A percentile compares a stretch with the other conserved stretches of the same genome.
Conservation (phyloP, 345 rosid species). For the Hirschfeldia incana region DNA sequence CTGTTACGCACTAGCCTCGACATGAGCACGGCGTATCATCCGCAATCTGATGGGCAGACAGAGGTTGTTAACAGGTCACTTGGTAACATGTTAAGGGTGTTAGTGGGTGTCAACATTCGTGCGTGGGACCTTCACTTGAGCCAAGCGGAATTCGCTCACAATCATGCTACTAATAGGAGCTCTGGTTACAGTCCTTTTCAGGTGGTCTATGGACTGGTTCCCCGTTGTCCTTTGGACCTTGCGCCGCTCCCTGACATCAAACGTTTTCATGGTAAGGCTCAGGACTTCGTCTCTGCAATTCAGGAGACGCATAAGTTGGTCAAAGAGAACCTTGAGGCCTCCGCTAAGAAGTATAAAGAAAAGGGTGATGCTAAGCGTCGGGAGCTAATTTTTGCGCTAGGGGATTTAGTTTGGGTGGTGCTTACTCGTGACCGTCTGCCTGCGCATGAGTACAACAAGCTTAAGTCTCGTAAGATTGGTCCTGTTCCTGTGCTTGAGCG, state of each 20-base stretch:
- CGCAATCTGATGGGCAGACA: too few relatives aligned
- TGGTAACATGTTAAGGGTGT: neutral
- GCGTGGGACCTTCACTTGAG: neutral
- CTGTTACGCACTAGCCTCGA: too few relatives aligned
- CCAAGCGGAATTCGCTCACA: neutral
- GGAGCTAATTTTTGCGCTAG: neutral
- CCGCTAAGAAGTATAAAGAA: neutral
- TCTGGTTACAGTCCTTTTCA: neutral
- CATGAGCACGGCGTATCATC: too few relatives aligned
- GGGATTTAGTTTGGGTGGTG: neutral
- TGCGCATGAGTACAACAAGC: neutral
- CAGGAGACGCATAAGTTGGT: neutral
- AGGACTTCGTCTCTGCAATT: neutral
- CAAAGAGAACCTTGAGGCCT: neutral
- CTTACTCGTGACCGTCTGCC: neutral
- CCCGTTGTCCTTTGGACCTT: neutral
- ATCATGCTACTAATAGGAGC: neutral
- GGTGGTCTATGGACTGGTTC: neutral
- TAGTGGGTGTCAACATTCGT: neutral
- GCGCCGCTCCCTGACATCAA: neutral
- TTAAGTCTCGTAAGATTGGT: neutral
- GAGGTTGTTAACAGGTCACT: too few relatives aligned
- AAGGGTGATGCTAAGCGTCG: neutral
- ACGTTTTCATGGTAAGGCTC: neutral
- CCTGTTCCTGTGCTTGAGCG: neutral